These are phyloP conservation scores for Sarocladiaceae sp. DNA, from an alignment of 2,329 filamentous ascomycete species.

Conservation along the genomic window DNA sequence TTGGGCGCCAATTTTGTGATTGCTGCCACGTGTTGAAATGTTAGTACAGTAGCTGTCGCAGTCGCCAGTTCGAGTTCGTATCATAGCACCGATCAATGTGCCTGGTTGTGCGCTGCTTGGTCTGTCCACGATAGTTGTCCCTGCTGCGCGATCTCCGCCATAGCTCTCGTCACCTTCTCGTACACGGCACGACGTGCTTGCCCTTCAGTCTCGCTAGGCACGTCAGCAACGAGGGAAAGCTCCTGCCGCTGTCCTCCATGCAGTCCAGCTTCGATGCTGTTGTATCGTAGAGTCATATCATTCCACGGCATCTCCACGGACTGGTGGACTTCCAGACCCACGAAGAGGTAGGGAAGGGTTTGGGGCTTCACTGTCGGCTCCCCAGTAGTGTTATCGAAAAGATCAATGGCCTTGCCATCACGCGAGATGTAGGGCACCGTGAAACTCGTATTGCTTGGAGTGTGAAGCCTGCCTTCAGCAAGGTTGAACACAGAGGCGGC, in stretches of 20 bases:
- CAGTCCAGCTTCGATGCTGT: conserved; percentile 45
- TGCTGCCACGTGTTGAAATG: too few relatives aligned
- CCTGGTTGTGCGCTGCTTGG: not conserved
- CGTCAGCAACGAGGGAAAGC: conserved; percentile 32
- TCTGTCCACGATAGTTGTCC: not conserved
- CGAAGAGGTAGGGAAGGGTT: conserved; percentile 37
- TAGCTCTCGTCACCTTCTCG: not conserved
- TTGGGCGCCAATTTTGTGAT: too few relatives aligned
- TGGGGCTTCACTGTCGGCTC: too few relatives aligned
- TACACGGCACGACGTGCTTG: not conserved
- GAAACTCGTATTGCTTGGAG: conserved; percentile 28
- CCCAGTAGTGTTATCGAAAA: not conserved
- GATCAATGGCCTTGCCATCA: not conserved
- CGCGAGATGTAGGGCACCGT: conserved; percentile 21
- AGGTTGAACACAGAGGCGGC: conserved; percentile 40
- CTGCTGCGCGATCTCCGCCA: not conserved
- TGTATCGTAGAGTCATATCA: conserved; percentile 45
- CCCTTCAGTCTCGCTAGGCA: not conserved
- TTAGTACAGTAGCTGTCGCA: too few relatives aligned
- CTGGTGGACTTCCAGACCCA: conserved; percentile 49
- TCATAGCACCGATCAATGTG: too few relatives aligned
- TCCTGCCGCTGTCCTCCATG: conserved; percentile 48
- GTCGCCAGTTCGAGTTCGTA: too few relatives aligned
- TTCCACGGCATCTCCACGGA: conserved; percentile 36
- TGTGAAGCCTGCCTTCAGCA: conserved; percentile 33